Conservation (phyloP, 768 basidiomycete genomes). For the Trametes meyenii region DNA sequence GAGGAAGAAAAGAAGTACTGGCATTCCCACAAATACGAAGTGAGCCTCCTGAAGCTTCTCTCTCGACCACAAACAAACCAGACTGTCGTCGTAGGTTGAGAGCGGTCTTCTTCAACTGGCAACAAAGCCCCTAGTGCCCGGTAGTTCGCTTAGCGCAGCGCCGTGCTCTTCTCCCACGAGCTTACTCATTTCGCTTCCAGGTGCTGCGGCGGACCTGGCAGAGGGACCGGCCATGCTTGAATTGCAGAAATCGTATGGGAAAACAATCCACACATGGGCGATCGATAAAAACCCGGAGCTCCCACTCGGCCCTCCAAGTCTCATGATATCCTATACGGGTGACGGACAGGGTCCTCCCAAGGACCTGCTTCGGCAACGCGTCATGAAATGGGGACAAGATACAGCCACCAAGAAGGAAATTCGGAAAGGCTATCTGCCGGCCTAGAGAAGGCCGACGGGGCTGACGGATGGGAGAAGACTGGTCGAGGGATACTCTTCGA, state of each 20-base stretch:
- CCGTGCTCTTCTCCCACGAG: neutral
- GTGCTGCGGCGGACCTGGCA: constrained; percentile 37
- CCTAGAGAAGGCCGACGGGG: constrained; percentile 40
- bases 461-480: constrained; percentile 43
- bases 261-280: constrained; percentile 45
- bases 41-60: neutral
- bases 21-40: constrained; percentile 57
- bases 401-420: constrained; percentile 39
- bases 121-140: constrained; percentile 33
- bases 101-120: constrained; percentile 39
- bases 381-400: constrained; percentile 38
- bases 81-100: constrained; percentile 30
- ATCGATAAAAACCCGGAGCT: constrained; percentile 43
- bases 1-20: constrained; percentile 52
- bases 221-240: constrained; percentile 47
- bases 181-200: constrained; percentile 14
- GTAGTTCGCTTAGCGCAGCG: constrained; percentile 12
- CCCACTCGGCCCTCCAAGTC: constrained; percentile 47
- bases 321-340: constrained; percentile 49
- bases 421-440: constrained; percentile 41
- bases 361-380: constrained; percentile 36
- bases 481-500: constrained; percentile 40
- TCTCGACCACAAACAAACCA: neutral
- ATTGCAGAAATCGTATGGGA: constrained; percentile 51
- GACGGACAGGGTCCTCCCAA: constrained; percentile 39